Percentiles rank a stretch among this genome's conserved stretches.
Conservation (phyloP, 1,139 yeast species). For the Hyphopichia fennica region DNA sequence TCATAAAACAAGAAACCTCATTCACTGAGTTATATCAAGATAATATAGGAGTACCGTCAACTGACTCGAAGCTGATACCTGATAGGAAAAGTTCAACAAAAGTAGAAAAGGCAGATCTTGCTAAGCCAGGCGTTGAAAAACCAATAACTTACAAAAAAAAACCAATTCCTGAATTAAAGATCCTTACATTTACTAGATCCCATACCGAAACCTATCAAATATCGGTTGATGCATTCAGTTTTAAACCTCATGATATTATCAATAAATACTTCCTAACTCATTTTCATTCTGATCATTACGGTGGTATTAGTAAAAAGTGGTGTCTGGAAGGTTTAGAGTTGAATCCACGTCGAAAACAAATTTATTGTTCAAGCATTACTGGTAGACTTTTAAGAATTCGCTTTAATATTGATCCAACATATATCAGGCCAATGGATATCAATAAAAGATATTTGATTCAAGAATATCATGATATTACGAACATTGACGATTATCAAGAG, state of each 20-base stretch:
- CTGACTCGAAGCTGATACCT: too few relatives aligned
- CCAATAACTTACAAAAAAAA: conserved; percentile 16
- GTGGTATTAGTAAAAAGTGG: conserved; percentile 82
- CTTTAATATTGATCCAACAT: conserved; percentile 56
- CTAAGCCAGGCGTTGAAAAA: background rate
- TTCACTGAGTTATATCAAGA: too few relatives aligned
- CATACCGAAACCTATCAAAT: conserved; percentile 26
- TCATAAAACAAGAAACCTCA: background rate
- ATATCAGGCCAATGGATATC: conserved; percentile 47
- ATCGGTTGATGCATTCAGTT: conserved; percentile 72
- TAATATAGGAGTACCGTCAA: too few relatives aligned
- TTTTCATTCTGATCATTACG: conserved; percentile 92
- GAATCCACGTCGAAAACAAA: conserved; percentile 41
- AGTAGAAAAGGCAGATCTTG: background rate
- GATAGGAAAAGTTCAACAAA: background rate
- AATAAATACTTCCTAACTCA: conserved; percentile 67
- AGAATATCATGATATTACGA: conserved; percentile 10
- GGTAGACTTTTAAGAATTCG: conserved; percentile 53
- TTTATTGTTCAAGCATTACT: conserved; percentile 74
- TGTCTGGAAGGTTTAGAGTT: conserved; percentile 39
- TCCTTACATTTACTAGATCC: conserved; percentile 40
- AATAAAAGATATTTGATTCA: conserved; percentile 36
- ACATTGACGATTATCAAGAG: conserved; percentile 14
- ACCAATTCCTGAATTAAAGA: conserved; percentile 58
- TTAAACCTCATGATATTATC: conserved; percentile 45